Percentiles rank a stretch among this genome's conserved stretches.
Conservation (phyloP, 768 basidiomycete species). For the Pisolithus microcarpus region DNA sequence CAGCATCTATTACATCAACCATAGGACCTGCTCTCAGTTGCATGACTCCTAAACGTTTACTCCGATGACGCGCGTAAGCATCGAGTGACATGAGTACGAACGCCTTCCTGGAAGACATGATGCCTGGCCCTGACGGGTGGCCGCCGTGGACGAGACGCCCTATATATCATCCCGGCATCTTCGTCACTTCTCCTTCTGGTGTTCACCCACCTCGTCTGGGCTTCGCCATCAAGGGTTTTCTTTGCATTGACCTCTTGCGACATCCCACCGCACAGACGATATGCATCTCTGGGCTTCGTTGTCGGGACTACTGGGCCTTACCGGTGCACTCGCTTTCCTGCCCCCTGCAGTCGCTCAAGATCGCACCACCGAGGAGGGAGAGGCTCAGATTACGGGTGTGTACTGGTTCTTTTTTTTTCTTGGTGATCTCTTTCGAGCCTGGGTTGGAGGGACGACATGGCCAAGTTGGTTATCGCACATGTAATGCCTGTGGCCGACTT, state of each 20-base stretch:
- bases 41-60: too few species aligned
- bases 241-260: not conserved
- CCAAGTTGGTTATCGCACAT: not conserved
- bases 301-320: not conserved
- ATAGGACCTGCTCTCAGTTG: too few species aligned
- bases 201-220: not conserved
- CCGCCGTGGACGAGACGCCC: too few species aligned
- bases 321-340: not conserved
- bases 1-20: too few species aligned
- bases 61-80: too few species aligned
- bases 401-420: not conserved
- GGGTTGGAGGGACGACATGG: not conserved
- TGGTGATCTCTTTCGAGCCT: not conserved
- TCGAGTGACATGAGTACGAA: too few species aligned
- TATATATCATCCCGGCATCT: too few species aligned
- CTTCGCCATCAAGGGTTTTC: not conserved
- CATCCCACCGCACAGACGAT: not conserved
- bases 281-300: constrained; percentile 5
- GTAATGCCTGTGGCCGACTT: not conserved
- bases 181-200: not conserved
- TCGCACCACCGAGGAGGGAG: constrained; percentile 26
- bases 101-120: too few species aligned
- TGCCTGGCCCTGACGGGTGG: too few species aligned
- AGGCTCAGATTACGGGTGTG: constrained; percentile 29
- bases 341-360: constrained; percentile 12